Base-by-base conservation (phyloP, 1,139 yeast species). In the Scheffersomyces quercinus region DNA sequence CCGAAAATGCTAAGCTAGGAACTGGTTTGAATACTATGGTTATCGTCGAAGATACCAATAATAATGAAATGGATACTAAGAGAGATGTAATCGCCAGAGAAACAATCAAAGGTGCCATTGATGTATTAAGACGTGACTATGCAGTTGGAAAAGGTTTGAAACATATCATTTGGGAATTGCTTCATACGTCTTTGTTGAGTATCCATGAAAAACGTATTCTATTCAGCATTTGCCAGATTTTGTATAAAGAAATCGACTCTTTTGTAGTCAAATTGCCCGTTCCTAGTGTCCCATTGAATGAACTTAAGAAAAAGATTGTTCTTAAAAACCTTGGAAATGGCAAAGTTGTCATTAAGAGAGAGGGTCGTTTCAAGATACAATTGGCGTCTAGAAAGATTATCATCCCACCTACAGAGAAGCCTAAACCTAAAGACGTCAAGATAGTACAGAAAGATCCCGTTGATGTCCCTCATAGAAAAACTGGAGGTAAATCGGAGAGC, bases 221-320 rank as follows among this genome's bases (percentile, higher is more conserved):
- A 12, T 83, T 88, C 52, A 87, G 82, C 46, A 60, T 88, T 2
- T 73, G 88, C 45, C 81, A 81, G 41, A 75, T 91, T 5, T 64
- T 93, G 34, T 88, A 81, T 56, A 78, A 78, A 35, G 81, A 89
- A n/a, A 65, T 70, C 30, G 85, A 86, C 51, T 72, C 81, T 3
- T 77, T 83, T 38, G 59, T 78, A 15, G 88, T 89, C 1, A 76
- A 70, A 9, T 66, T 90, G 14, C 78, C 83, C 2, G 68, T 83
- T 13, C 97, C 97, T 3, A 67, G 70, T 53, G 68, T 73, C 28
- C 70, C 75, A 11, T 51, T 68, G 12, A 75, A 79, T 42, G 84
- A 83, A 48, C 56, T 73, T 40, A 70, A 70, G 46, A 83, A 80
- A 62, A 81, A 81, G 54, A 68, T 91, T 32, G 81, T 79, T 3